Base-by-base conservation (phyloP, 768 basidiomycete species). In the Exidia glandulosa region DNA sequence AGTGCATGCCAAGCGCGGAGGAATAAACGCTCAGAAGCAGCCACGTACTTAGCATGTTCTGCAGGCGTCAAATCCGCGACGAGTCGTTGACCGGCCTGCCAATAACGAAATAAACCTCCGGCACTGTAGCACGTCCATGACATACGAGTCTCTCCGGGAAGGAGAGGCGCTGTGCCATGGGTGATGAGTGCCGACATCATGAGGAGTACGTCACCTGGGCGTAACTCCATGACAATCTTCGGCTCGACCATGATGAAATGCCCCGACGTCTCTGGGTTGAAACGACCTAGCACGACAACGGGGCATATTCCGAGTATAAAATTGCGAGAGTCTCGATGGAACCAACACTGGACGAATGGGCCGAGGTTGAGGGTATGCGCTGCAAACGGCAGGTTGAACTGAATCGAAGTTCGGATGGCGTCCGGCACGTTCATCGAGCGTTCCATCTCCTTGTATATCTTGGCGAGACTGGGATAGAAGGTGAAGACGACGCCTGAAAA, bases 201-300 rank as follows among this genome's bases (percentile, higher is more conserved):
- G 29, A 71, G 56, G 19, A 73, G 67, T 2, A 63, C 62, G 1
- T 67, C 47, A 29, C 66, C 67, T 9, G 64, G 60, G 0, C 66
- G 67, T 37, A 70, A 73, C 55, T 68, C 67, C 3, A 70, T 59
- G 3, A 71, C 54, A 0, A 73, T 60, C 16, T 66, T 62, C 0
- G 70, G 48, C 30, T 70, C 69, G 63, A 67, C 69, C 0, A 76
- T 48, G 0, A 75, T 60, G 0, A 75, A 50, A 52, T 75, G 73
- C 1, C 73, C 73, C 9, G 74, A 70, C 27, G 56, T 64, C 3
- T 2, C 64, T 1, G 56, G 63, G 54, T 74, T 64, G 58, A 69
- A 76, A 1, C 50, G 4, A 0, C 74, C 74, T 0, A 69, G 55
- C 0, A 72, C 65, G 2, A 63, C 66, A 16, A 76, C 71, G 0